These are phyloP conservation scores for Cutaneotrichosporon mucoides DNA, from an alignment of 1,284 basidiomycete genomes.

Conservation along the genomic window DNA sequence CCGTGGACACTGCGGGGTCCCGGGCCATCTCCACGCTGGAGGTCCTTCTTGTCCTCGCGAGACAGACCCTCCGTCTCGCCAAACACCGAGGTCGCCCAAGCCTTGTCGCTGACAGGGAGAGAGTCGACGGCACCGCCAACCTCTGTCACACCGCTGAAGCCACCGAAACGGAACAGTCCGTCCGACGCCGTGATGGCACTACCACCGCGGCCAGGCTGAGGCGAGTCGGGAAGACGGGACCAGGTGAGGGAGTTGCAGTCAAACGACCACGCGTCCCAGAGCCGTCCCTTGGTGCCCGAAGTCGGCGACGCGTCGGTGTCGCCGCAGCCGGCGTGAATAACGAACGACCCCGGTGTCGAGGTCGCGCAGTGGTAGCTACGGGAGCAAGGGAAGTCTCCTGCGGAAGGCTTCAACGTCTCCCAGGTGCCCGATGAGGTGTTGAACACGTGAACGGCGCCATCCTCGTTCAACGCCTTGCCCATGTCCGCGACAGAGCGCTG, in stretches of 20 bases:
- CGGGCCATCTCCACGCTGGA: conserved; percentile 7
- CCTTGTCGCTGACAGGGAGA: conserved; percentile 5
- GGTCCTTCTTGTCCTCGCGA: conserved; percentile 8
- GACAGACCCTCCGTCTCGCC: conserved; percentile 14
- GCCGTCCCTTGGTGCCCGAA: conserved; percentile 11
- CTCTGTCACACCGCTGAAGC: conserved; percentile 34
- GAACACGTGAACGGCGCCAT: conserved; percentile 25
- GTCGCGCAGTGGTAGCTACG: conserved; percentile 22
- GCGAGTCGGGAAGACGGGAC: conserved; percentile 23
- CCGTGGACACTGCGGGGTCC: conserved; percentile 26
- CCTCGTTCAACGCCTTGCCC: conserved; percentile 24
- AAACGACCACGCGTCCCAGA: conserved; percentile 31
- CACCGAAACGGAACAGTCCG: conserved; percentile 28
- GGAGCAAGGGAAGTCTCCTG: conserved; percentile 18
- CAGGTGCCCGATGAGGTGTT: conserved; percentile 14
- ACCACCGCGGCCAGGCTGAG: conserved; percentile 27
- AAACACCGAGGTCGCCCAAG: conserved; percentile 8
- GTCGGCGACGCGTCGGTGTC: no score
- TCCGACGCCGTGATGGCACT: conserved; percentile 18
- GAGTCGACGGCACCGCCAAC: conserved; percentile 29
- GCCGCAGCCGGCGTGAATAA: conserved; percentile 28
- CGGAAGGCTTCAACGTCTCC: conserved; percentile 11
- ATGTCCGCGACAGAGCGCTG: conserved; percentile 29
- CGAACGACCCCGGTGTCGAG: conserved; percentile 7
- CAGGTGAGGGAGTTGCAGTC: conserved; percentile 14